These are phyloP conservation scores for Nicotiana rustica DNA, from an alignment of 305 asterid genomes.

Conservation along the genomic window DNA sequence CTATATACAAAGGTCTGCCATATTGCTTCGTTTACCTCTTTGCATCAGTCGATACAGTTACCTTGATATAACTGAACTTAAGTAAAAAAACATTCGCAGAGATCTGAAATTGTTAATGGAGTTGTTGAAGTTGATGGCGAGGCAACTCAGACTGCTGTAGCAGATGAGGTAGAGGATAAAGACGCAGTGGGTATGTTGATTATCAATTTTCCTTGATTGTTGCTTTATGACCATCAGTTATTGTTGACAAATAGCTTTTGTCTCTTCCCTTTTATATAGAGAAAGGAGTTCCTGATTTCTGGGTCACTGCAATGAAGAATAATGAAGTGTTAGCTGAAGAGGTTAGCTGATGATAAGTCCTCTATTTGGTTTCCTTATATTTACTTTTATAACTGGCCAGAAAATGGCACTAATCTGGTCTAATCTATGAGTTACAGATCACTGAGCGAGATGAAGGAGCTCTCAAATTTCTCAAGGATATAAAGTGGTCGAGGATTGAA, in stretches of 20 bases:
- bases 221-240: neutral
- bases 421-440: slow-evolving; percentile 45
- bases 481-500: slow-evolving; percentile 69
- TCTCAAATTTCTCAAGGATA: slow-evolving; percentile 72
- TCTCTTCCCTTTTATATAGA: slow-evolving; percentile 43
- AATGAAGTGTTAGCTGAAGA: slow-evolving; percentile 71
- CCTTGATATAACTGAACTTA: neutral
- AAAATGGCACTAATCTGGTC: neutral
- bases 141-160: slow-evolving; percentile 42
- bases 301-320: slow-evolving; percentile 75
- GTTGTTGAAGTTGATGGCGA: slow-evolving; percentile 73
- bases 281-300: slow-evolving; percentile 83
- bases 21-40: neutral
- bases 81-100: slow-evolving; percentile 45
- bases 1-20: slow-evolving; percentile 58
- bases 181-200: slow-evolving; percentile 51
- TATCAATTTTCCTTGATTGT: neutral
- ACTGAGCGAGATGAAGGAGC: slow-evolving; percentile 81
- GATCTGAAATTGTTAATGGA: slow-evolving; percentile 79
- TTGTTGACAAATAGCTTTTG: neutral
- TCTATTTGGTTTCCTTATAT: neutral
- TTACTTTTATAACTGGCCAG: neutral
- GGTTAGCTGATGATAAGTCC: slow-evolving; percentile 42
- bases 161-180: slow-evolving; percentile 49
- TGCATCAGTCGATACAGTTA: neutral